These are phyloP conservation scores for Murraya paniculata DNA, from an alignment of 345 rosid species.

Conservation along the genomic window DNA sequence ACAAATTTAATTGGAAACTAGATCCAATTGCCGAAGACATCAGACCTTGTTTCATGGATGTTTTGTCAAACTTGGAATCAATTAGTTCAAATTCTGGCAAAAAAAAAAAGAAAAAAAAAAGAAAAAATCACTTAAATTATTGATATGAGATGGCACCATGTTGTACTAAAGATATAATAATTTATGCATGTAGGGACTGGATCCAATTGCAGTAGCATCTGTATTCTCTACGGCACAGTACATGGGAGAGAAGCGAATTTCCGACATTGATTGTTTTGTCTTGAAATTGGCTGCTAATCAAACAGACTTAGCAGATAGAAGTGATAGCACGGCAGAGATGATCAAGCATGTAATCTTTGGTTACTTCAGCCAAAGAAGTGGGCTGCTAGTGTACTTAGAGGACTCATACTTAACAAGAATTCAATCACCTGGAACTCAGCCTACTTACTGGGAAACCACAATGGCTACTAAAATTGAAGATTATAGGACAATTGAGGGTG, in stretches of 20 bases:
- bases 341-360: slow-evolving; percentile 86
- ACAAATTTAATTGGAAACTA: slow-evolving; percentile 17
- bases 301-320: slow-evolving; percentile 60
- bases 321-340: slow-evolving; percentile 88
- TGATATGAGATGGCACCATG: background rate
- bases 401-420: slow-evolving; percentile 76
- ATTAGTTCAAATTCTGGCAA: background rate
- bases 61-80: slow-evolving; percentile 1
- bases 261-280: slow-evolving; percentile 69
- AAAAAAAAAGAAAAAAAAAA: background rate
- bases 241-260: slow-evolving; percentile 77
- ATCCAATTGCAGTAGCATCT: slow-evolving; percentile 80
- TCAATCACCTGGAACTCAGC: slow-evolving; percentile 70
- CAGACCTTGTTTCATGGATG: slow-evolving; percentile 36
- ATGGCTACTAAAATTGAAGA: slow-evolving; percentile 75
- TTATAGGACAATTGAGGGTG: slow-evolving; percentile 64
- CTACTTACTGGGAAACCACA: slow-evolving; percentile 94
- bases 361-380: slow-evolving; percentile 92
- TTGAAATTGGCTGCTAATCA: slow-evolving; percentile 79
- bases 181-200: slow-evolving; percentile 67
- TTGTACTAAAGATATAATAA: slow-evolving; percentile 11
- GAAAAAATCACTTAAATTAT: background rate
- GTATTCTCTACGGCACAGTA: slow-evolving; percentile 76
- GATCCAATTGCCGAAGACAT: slow-evolving; percentile 32
- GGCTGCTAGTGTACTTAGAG: slow-evolving; percentile 64